Percentiles rank a stretch among this genome's conserved stretches.
phyloP scores from a whole-genome alignment of 2,329 filamentous ascomycete genomes.

The Helminthosporium solani region DNA sequence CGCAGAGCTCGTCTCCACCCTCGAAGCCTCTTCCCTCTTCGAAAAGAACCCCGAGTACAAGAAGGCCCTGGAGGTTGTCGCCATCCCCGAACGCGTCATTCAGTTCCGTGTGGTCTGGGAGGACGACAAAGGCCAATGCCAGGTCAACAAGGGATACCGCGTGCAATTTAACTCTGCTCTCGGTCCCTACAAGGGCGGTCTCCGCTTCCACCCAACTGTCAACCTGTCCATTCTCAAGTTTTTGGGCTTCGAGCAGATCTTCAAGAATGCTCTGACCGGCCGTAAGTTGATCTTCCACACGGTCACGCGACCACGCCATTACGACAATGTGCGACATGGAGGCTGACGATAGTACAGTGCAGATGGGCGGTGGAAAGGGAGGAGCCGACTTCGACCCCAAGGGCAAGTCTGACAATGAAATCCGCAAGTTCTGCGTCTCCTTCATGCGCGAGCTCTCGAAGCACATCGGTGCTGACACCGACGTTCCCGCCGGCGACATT shows the following conservation, averaged over 20 bases:
- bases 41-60: constrained; percentile 91
- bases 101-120: constrained; percentile 99
- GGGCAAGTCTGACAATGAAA: constrained; percentile 96
- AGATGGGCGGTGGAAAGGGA: constrained; percentile 97
- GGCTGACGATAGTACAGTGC: constrained; percentile 54
- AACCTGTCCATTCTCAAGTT: constrained; percentile 84
- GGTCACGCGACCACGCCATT: neutral
- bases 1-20: constrained; percentile 86
- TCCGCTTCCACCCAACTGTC: constrained; percentile 89
- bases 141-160: constrained; percentile 93
- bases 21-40: constrained; percentile 92
- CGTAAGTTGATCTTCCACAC: constrained; percentile 55
- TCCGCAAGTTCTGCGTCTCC: constrained; percentile 90
- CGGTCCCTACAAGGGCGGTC: constrained; percentile 96
- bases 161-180: constrained; percentile 99
- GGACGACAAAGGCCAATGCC: constrained; percentile 82
- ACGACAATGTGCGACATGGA: too few relatives aligned
- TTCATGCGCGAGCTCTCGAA: constrained; percentile 96
- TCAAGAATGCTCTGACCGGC: constrained; percentile 98
- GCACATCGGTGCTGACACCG: constrained; percentile 91
- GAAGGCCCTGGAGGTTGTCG: constrained; percentile 81
- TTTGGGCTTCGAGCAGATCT: constrained; percentile 98
- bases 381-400: constrained; percentile 99
- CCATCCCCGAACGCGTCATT: constrained; percentile 91
- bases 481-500: constrained; percentile 96